Evolutionary conservation across 768 basidiomycete species (phyloP).

Genomic region (Amanita rimosa): DNA sequence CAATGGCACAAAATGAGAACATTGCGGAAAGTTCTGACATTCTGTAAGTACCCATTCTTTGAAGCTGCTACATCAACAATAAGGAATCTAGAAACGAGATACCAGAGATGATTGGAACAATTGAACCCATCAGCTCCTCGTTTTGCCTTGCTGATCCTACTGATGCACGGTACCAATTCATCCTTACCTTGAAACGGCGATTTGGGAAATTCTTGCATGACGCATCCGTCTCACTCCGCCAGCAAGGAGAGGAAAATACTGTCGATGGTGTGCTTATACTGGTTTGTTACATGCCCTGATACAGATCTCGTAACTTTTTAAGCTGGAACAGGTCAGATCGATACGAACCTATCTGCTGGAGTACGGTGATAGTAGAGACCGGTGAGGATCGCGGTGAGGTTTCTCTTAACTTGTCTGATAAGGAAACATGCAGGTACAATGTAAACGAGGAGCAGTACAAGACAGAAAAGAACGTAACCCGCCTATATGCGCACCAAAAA

Average conservation of each 20-base stretch:
- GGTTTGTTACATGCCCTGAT: conserved; percentile 24
- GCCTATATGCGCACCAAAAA: conserved; percentile 61
- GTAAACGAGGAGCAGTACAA: conserved; percentile 46
- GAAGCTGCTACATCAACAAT: background rate
- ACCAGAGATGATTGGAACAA: conserved; percentile 64
- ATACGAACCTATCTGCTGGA: conserved; percentile 65
- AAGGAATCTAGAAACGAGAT: conserved; percentile 46
- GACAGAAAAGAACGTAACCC: conserved; percentile 53
- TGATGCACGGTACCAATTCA: conserved; percentile 56
- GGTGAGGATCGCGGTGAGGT: conserved; percentile 12
- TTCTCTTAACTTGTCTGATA: background rate
- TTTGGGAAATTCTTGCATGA: conserved; percentile 63
- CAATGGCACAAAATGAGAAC: conserved; percentile 31
- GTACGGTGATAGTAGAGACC: conserved; percentile 63
- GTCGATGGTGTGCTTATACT: conserved; percentile 73
- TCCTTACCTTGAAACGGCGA: conserved; percentile 41
- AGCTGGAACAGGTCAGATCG: conserved; percentile 40
- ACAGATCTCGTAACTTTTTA: background rate
- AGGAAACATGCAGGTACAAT: conserved; percentile 31
- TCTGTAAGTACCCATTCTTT: conserved; percentile 31
- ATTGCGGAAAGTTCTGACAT: conserved; percentile 50
- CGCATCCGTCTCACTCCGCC: conserved; percentile 54
- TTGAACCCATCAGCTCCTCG: conserved; percentile 50
- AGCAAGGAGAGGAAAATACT: conserved; percentile 71
- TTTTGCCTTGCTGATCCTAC: conserved; percentile 55